Evolutionary conservation across 768 basidiomycete genomes (phyloP).

Genomic region (Trametes meyenii): DNA sequence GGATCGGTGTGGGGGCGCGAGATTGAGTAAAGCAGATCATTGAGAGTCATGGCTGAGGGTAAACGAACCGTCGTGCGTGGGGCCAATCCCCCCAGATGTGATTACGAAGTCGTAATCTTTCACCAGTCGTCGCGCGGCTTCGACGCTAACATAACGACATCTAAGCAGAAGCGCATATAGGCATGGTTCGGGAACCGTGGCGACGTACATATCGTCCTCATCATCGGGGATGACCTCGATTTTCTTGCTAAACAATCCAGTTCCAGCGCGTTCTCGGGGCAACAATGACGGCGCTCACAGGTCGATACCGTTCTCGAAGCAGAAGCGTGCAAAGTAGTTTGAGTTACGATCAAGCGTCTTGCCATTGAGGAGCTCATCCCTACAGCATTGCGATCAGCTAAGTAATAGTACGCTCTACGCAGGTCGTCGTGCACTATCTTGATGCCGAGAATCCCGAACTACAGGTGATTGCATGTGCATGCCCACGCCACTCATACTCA

Average conservation of each 20-base stretch:
- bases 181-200: background rate
- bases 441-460: background rate
- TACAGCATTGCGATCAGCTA: constrained; percentile 31
- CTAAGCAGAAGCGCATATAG: background rate
- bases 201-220: constrained; percentile 81
- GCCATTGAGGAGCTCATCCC: constrained; percentile 92
- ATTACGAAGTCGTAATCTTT: constrained; percentile 86
- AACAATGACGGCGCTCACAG: constrained; percentile 47
- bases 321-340: constrained; percentile 84
- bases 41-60: background rate
- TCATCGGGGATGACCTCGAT: constrained; percentile 93
- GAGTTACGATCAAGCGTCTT: constrained; percentile 86
- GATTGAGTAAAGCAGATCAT: background rate
- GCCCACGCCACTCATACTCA: no score
- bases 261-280: constrained; percentile 20
- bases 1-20: background rate
- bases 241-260: constrained; percentile 57
- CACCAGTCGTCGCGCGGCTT: constrained; percentile 84
- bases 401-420: background rate
- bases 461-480: no score
- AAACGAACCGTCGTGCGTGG: constrained; percentile 80
- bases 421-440: background rate
- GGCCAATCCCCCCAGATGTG: constrained; percentile 89
- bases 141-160: constrained; percentile 51
- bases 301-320: constrained; percentile 86